Evolutionary conservation across 2,329 filamentous ascomycete species (phyloP), one percentile per base, ranked within the genome.

Genomic region (Leptographium procerum): DNA sequence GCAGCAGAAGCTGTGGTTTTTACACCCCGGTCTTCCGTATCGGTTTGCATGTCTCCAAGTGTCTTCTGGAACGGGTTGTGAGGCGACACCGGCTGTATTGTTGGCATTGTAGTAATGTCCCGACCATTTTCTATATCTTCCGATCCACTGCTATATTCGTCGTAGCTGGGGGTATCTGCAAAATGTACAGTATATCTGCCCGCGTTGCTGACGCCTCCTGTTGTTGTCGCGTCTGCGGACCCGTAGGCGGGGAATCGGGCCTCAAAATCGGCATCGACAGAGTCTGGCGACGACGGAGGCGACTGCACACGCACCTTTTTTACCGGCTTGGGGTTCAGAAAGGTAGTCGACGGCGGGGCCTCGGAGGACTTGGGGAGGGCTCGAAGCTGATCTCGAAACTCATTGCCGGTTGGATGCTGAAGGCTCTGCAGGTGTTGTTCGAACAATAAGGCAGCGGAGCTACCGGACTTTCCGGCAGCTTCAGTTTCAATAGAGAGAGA

Each of bases 301-400:
- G 82, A 85, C 66, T 85, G 77, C 10, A 86, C 80, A 66, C 85
- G 82, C 61, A 88, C 85, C 66, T 82, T 86, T 71, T 87, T 87
- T 60, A 80, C 76, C 45, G 82, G 74, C 73, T 79, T 88, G 47
- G 69, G 68, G 63, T 71, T 77, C 64, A 67, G 66, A 59, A 69
- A 70, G 36, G 65, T 74, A 63, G 66, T 70, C 43, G 61, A 67
- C 33, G 66, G 69, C 58, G 72, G 67, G 50, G 68, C 66, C 28
- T 68, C 67, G 48, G 63, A 63, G 26, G 70, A 67, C 57, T 65
- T 70, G 55, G 61, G 66, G 58, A 65, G 68, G 59, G 64, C 66
- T 60, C 64, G 67, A 56, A 66, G 67, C 59, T 66, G 66, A 24
- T 62, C 61, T 45, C 67, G 66, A 55, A 72, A 71, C 8, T 65